Conservation (phyloP, 768 basidiomycete genomes). For the Pisolithus albus region DNA sequence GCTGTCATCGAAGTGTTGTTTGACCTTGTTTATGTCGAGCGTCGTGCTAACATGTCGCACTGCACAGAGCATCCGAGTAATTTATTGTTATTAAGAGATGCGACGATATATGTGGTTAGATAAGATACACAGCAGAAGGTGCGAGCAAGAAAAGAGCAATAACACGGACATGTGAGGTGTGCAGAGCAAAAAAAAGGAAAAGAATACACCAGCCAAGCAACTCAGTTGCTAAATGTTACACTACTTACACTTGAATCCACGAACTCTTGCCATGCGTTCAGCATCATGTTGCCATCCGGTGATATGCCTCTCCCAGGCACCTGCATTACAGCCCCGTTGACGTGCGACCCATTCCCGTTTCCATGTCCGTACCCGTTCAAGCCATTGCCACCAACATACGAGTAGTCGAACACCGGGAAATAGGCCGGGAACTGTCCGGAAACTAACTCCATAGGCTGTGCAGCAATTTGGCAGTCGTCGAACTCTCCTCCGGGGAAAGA, state of each 20-base stretch:
- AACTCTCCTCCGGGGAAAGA: not conserved
- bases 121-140: no score
- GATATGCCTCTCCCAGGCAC: constrained; percentile 29
- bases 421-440: constrained; percentile 52
- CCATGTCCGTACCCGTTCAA: constrained; percentile 30
- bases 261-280: constrained; percentile 60
- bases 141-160: no score
- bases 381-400: constrained; percentile 25
- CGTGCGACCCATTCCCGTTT: constrained; percentile 22
- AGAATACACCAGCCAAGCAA: not conserved
- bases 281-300: constrained; percentile 53
- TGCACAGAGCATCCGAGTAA: not conserved
- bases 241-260: constrained; percentile 30
- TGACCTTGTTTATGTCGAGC: not conserved
- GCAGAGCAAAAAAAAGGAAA: not conserved
- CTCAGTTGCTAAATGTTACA: constrained; percentile 7
- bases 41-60: not conserved
- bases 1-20: not conserved
- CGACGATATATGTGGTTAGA: no score
- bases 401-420: constrained; percentile 73
- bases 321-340: not conserved
- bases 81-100: not conserved
- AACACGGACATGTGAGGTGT: not conserved
- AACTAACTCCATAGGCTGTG: constrained; percentile 27
- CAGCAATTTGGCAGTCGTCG: constrained; percentile 13